Percentiles rank a stretch among this genome's conserved stretches.
Evolutionary conservation across 2,329 filamentous ascomycete genomes (phyloP).

Genomic region (Botrytis paeoniae): DNA sequence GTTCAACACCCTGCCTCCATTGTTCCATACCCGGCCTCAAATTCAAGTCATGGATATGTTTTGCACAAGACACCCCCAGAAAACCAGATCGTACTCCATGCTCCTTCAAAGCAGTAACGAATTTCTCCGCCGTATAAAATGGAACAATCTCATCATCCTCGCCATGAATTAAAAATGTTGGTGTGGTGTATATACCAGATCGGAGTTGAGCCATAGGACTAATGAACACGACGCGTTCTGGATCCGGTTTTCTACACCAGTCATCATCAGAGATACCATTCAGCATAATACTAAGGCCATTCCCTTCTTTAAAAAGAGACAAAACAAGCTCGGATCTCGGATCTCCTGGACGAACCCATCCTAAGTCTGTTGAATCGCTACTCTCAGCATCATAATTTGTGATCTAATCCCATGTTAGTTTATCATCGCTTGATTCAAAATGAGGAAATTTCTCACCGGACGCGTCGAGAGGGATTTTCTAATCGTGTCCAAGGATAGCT

Average conservation of each 20-base stretch:
- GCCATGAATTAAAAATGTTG: constrained; percentile 16
- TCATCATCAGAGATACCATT: constrained; percentile 2
- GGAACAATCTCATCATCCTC: background rate
- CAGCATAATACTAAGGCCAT: background rate
- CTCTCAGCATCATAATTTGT: constrained; percentile 6
- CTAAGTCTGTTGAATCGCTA: background rate
- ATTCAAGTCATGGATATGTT: constrained; percentile 10
- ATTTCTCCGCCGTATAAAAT: background rate
- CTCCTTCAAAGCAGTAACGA: background rate
- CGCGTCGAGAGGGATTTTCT: background rate
- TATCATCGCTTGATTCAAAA: background rate
- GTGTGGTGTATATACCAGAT: background rate
- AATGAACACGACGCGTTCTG: background rate
- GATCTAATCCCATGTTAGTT: background rate
- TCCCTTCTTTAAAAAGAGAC: constrained; percentile 4
- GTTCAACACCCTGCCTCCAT: constrained; percentile 1
- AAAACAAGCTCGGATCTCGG: constrained; percentile 12
- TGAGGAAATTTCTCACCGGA: background rate
- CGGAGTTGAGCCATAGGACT: constrained; percentile 9
- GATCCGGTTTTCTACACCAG: background rate
- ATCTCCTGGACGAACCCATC: constrained; percentile 12
- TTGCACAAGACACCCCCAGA: background rate
- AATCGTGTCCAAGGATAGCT: background rate
- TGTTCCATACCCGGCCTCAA: background rate
- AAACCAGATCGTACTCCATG: constrained; percentile 1